Evolutionary conservation across 2,329 filamentous ascomycete species (phyloP), one percentile per base, ranked within the genome.

Genomic region (Intubia oerlemansii): DNA sequence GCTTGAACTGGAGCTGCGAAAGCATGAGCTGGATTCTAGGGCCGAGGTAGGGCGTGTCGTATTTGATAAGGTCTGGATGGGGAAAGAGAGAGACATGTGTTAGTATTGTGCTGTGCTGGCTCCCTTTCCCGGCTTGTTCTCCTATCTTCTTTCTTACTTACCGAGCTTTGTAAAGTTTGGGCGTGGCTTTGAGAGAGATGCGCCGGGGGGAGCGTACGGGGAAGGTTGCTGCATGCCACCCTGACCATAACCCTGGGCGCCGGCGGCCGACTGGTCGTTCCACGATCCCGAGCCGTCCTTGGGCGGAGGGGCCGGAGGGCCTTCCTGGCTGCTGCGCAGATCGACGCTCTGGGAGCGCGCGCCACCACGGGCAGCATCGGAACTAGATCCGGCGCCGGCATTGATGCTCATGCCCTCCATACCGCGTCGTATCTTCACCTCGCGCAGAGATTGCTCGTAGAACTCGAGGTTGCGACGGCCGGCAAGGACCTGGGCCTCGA

Each of bases 21-120:
- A 98, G 60, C 88, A 98, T 98, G 44, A 95, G 77, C 56, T 98
- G 88, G 44, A 98, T 98, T 41, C 90, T 82, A 35, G 88, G 85
- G 19, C 88, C 88, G 36, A 98, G 72, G 49, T 93, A 80, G 12
- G 79, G 78, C 18, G 84, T 93, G 48, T 98, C 88, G 54, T 90
- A 92, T 68, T 95, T 95, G 57, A 98, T 93, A 37, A 98, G 60
- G 53, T 98, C 88, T 93, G 35, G 19, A 8, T 21, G 19, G n/a
- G n/a, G n/a, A n/a, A n/a, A n/a, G n/a, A n/a, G n/a, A n/a, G n/a
- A n/a, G n/a, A n/a, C n/a, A n/a, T n/a, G n/a, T n/a, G n/a, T n/a
- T n/a, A n/a, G n/a, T n/a, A n/a, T n/a, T n/a, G n/a, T n/a, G n/a
- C n/a, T n/a, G n/a, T n/a, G n/a, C n/a, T n/a, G n/a, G n/a, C n/a